Evolutionary conservation across 495 filamentous ascomycete genomes (phyloP).

Genomic region (Penicillium paxilli): DNA sequence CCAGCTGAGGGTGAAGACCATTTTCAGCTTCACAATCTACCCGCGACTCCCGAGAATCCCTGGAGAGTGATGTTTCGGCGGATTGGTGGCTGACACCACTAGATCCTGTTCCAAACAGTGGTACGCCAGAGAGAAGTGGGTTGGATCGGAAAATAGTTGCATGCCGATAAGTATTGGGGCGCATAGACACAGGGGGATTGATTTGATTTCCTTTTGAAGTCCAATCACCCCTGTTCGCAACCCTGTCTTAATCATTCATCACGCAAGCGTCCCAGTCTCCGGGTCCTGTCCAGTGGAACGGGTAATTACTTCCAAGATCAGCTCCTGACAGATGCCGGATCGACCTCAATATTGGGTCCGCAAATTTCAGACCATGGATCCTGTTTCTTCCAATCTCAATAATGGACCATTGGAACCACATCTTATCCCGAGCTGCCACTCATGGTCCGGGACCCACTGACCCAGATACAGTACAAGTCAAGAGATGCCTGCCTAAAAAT

Average conservation of each 20-base stretch:
- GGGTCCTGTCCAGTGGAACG: neutral
- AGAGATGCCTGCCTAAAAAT: constrained; percentile 7
- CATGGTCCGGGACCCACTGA: constrained; percentile 9
- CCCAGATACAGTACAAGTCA: no score
- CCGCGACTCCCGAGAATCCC: neutral
- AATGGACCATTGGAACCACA: neutral
- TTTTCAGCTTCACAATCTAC: neutral
- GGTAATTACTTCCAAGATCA: neutral
- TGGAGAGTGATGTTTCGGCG: neutral
- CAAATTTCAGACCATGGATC: constrained; percentile 17
- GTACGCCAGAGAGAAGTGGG: neutral
- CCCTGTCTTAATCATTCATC: neutral
- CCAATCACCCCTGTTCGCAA: neutral
- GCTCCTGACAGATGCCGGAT: constrained; percentile 10
- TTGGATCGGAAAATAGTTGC: constrained; percentile 13
- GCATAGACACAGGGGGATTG: neutral
- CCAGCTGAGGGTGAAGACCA: constrained; percentile 1
- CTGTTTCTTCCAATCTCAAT: constrained; percentile 2
- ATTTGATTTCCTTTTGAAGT: neutral
- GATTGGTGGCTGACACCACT: neutral
- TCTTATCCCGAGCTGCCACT: constrained; percentile 9
- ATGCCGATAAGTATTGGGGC: constrained; percentile 1
- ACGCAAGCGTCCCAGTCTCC: neutral
- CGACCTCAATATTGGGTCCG: constrained; percentile 18
- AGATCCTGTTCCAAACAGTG: neutral